Conservation (phyloP, 176 grass and related monocot genomes). For the Puccinellia tenuiflora region DNA sequence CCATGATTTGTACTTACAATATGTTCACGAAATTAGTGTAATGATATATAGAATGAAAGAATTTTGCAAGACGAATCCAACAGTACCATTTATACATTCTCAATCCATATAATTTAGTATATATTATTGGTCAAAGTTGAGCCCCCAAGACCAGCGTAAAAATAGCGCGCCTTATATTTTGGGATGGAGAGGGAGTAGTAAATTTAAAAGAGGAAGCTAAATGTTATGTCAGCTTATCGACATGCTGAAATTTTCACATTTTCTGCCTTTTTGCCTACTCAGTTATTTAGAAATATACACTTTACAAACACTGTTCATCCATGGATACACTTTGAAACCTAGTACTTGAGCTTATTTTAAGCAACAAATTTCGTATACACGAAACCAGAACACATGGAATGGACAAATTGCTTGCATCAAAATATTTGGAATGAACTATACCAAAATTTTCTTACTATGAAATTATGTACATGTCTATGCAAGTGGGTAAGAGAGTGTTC, state of each 20-base stretch:
- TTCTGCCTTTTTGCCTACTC: background rate
- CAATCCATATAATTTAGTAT: no score
- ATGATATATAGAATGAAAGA: no score
- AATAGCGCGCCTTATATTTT: no score
- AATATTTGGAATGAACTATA: background rate
- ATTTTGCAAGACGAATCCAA: no score
- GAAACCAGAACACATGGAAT: background rate
- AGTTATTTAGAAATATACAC: background rate
- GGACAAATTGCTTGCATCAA: background rate
- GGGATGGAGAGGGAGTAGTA: no score
- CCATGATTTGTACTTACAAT: no score
- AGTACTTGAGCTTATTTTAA: background rate
- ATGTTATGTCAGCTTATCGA: background rate
- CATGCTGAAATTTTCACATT: background rate
- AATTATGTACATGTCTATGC: background rate
- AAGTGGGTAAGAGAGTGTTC: background rate
- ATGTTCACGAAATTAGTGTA: no score
- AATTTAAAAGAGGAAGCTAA: background rate
- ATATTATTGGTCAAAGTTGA: no score
- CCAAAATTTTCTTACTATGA: background rate
- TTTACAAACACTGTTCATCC: background rate
- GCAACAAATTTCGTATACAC: background rate
- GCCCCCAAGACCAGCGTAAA: no score
- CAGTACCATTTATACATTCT: no score
- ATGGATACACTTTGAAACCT: background rate